Evolutionary conservation across 1,139 yeast species (phyloP), one percentile per base, ranked within the genome.

Genomic region (Lodderomyces metapsilosis): DNA sequence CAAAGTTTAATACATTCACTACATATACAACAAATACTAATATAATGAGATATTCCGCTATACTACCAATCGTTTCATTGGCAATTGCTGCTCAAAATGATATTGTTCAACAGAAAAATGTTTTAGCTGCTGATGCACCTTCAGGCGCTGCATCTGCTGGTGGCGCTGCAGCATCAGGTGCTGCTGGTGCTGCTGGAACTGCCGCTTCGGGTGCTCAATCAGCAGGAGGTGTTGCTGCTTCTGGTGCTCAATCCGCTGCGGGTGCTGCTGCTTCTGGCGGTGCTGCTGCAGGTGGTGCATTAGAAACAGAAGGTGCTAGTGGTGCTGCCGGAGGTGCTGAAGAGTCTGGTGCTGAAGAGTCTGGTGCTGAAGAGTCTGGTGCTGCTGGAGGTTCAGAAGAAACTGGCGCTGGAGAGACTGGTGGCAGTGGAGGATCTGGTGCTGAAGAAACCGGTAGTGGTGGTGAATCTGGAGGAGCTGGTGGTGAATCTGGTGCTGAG

Each of bases 241-340:
- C 23, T 5, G 34, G 21, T 31, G 34, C 22, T 11, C 4, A 21
- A 3, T 13, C 31, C 25, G 28, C 28, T 24, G 25, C 23, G 10
- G 34, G 25, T 12, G 20, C 25, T 20, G 37, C 20, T 6, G 22
- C 37, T 10, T 23, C 31, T 12, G 15, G 23, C 12, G 25, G 36
- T 25, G 42, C 40, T 12, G 42, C 40, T 34, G 32, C 43, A 10
- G 45, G 34, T 34, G 40, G 36, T 21, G 44, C 33, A 3, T 20
- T 13, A 40, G 22, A 17, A 40, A 36, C 22, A 9, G 33, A 30
- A 18, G 41, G 18, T 16, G 36, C 27, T 25, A 24, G 25, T 28
- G 41, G 24, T 18, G 23, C 32, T 34, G 34, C 34, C 20, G 28
- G 23, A 12, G 34, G 21, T 10, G 16, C 40, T 34, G 25, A 27